These are phyloP conservation scores for Schwanniomyces pseudopolymorphus DNA, from an alignment of 805 yeast genomes.

Conservation along the genomic window DNA sequence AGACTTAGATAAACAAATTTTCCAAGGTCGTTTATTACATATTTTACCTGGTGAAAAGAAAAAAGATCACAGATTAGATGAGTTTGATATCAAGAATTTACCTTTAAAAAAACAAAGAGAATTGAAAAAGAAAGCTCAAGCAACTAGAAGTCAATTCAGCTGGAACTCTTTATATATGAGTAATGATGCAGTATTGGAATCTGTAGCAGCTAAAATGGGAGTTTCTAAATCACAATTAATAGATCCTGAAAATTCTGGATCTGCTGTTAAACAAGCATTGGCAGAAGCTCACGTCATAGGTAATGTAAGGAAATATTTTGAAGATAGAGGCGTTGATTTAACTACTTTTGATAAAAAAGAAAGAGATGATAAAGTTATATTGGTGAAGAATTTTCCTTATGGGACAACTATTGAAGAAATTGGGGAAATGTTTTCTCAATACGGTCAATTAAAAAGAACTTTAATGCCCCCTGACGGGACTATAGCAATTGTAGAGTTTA, in stretches of 20 bases:
- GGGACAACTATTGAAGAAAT: conserved; percentile 82
- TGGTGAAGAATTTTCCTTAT: conserved; percentile 88
- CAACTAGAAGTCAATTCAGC: conserved; percentile 81
- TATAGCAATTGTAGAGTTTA: conserved; percentile 87
- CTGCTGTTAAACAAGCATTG: conserved; percentile 94
- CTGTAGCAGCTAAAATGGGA: conserved; percentile 84
- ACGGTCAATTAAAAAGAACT: conserved; percentile 76
- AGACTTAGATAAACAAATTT: conserved; percentile 79
- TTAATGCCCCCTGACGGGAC: conserved; percentile 97
- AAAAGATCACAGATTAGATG: conserved; percentile 81
- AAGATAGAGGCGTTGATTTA: conserved; percentile 80
- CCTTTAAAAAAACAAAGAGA: conserved; percentile 92
- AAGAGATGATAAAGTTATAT: conserved; percentile 74
- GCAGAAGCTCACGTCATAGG: conserved; percentile 97
- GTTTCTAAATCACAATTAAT: conserved; percentile 77
- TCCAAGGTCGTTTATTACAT: conserved; percentile 92
- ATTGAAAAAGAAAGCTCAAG: conserved; percentile 78
- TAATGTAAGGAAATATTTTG: conserved; percentile 86
- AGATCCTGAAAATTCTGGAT: conserved; percentile 80
- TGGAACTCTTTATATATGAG: conserved; percentile 95
- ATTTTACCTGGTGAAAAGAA: conserved; percentile 83
- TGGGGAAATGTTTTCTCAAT: conserved; percentile 74
- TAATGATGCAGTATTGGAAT: conserved; percentile 86
- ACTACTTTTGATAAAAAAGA: conserved; percentile 64
- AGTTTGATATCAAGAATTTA: conserved; percentile 84